phyloP scores from a whole-genome alignment of 2,329 filamentous ascomycete species.

The Chrysoporthe puriensis region DNA sequence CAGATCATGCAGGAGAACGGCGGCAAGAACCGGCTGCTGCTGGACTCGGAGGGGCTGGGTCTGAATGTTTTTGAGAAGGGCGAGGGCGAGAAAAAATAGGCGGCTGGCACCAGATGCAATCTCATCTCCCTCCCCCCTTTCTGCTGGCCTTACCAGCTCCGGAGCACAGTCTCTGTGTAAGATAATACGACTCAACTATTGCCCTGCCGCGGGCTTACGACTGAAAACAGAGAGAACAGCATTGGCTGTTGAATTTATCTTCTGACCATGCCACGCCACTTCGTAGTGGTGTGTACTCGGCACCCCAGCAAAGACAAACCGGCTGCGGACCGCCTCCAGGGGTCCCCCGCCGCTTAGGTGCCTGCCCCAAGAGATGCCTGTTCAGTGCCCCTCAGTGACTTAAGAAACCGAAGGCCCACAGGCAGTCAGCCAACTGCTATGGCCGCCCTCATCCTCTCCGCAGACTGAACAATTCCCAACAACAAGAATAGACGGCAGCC shows the following conservation, averaged over 20 bases:
- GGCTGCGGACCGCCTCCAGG: neutral
- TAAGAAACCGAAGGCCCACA: slow-evolving; percentile 4
- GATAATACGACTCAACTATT: slow-evolving; percentile 25
- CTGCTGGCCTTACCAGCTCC: slow-evolving; percentile 2
- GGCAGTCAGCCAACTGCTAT: neutral
- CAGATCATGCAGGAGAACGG: slow-evolving; percentile 81
- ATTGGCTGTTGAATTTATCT: neutral
- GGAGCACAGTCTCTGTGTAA: slow-evolving; percentile 24
- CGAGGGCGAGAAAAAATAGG: slow-evolving; percentile 52
- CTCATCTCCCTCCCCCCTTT: slow-evolving; percentile 14
- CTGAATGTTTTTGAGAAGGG: slow-evolving; percentile 75
- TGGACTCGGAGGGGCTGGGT: slow-evolving; percentile 88
- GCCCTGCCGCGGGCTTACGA: slow-evolving; percentile 23
- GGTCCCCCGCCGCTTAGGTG: neutral
- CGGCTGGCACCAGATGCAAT: slow-evolving; percentile 15
- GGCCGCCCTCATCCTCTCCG: slow-evolving; percentile 34
- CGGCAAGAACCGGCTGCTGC: slow-evolving; percentile 89
- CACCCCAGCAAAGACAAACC: neutral
- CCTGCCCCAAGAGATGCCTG: slow-evolving; percentile 1
- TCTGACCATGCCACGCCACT: neutral
- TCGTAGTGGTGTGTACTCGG: neutral
- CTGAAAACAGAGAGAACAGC: neutral
- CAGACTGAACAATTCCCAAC: neutral
- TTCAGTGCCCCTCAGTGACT: slow-evolving; percentile 27
- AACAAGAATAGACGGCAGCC: neutral